Evolutionary conservation across 805 yeast genomes (phyloP), one percentile per base, ranked within the genome.

Genomic region (Starmerella stigmatis): DNA sequence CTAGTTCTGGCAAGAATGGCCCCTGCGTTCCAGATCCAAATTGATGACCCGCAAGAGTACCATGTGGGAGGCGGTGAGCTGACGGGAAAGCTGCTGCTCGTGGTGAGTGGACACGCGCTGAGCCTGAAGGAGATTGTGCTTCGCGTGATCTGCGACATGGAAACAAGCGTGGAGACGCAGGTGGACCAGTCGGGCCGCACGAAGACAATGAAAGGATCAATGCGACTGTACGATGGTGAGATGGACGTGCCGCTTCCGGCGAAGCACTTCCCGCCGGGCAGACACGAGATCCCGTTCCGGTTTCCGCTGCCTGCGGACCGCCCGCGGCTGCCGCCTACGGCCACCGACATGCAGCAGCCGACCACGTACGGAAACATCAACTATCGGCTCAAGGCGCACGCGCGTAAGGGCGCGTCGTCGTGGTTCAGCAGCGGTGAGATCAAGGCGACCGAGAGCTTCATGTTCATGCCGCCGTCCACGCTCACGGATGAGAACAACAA

Each of bases 11-110:
- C n/a, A n/a, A n/a, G n/a, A 17, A 23, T 17, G 32, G 33, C 41
- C 17, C 41, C 41, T 3, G 33, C 12, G 10, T 38, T 38, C 19
- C 33, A 38, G 26, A 38, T 38, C 26, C 31, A 38, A n/a, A 13
- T 38, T 3, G 46, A 45, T 19, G 43, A 45, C 8, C 36, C 45
- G 21, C 40, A 46, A 31, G 31, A 38, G 25, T 35, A 37, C 12
- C 43, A 47, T 30, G 32, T 41, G 1, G 38, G 48, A n/a, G 52
- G 54, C n/a, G 50, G 45, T 19, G 31, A 17, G n/a, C n/a, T 52
- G 7, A 25, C 27, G 5, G 56, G 56, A 3, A 47, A 31, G 30
- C 49, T 47, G 12, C 32, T 45, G 9, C 33, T 50, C n/a, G 36
- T 15, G 7, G 44, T 48, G 15, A 20, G 15, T 13, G 40, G 33